Evolutionary conservation across 1,139 yeast species (phyloP).

Genomic region (Debaryomyces robertsiae): DNA sequence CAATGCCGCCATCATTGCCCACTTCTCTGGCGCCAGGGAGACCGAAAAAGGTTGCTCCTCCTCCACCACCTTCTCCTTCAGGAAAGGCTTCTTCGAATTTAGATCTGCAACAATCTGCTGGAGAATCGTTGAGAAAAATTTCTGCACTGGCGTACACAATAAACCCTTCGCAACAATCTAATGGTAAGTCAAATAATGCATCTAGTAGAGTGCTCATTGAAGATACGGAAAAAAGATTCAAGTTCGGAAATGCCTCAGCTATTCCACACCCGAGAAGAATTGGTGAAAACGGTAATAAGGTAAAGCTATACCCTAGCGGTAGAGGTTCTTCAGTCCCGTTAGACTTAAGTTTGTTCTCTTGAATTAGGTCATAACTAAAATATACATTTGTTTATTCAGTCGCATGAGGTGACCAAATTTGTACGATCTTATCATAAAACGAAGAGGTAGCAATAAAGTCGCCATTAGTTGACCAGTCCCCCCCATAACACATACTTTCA

Average conservation of each 20-base stretch:
- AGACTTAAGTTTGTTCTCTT: slow-evolving; percentile 46
- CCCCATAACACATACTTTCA: slow-evolving; percentile 93
- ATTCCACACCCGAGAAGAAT: slow-evolving; percentile 85
- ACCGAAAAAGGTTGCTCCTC: slow-evolving; percentile 24
- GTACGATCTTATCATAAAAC: slow-evolving; percentile 83
- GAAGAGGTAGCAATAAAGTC: slow-evolving; percentile 73
- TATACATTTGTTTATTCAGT: slow-evolving; percentile 3
- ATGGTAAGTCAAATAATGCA: slow-evolving; percentile 17
- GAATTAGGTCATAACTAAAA: slow-evolving; percentile 2
- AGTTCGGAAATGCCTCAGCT: slow-evolving; percentile 65
- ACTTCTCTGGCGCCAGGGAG: slow-evolving; percentile 1
- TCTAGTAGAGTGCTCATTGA: slow-evolving; percentile 54
- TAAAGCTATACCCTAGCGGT: slow-evolving; percentile 90
- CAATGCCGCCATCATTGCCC: slow-evolving; percentile 15
- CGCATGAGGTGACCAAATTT: slow-evolving; percentile 57
- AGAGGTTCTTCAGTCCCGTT: slow-evolving; percentile 93
- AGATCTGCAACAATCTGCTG: slow-evolving; percentile 51
- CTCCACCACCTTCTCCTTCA: slow-evolving; percentile 45
- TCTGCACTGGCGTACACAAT: slow-evolving; percentile 64
- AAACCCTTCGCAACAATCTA: slow-evolving; percentile 24
- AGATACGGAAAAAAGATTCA: slow-evolving; percentile 63
- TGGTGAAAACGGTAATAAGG: slow-evolving; percentile 49
- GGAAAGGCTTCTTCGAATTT: slow-evolving; percentile 19
- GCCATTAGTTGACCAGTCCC: slow-evolving; percentile 71
- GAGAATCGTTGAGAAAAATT: slow-evolving; percentile 53